phyloP scores from a whole-genome alignment of 2,329 filamentous ascomycete species.

The Penicillium sp. region DNA sequence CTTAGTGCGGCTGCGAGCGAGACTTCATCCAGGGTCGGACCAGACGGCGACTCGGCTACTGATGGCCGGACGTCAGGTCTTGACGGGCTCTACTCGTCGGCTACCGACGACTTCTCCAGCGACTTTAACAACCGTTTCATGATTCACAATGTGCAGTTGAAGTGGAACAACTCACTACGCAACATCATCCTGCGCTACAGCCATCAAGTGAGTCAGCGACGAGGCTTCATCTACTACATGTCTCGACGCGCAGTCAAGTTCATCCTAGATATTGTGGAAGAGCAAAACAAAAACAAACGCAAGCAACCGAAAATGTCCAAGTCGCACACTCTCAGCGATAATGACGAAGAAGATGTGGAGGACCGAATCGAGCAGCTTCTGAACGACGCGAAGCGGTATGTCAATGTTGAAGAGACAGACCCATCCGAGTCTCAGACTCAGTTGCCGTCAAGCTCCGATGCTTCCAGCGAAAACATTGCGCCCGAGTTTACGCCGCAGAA shows the following conservation, averaged over 20 bases:
- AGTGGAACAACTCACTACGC: constrained; percentile 95
- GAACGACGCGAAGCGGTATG: constrained; percentile 79
- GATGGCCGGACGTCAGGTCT: constrained; percentile 57
- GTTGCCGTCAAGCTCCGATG: constrained; percentile 37
- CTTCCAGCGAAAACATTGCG: constrained; percentile 74
- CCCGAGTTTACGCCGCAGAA: constrained; percentile 88
- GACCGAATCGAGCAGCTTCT: constrained; percentile 85
- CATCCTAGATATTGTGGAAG: constrained; percentile 94
- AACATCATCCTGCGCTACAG: constrained; percentile 98
- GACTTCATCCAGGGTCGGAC: constrained; percentile 31
- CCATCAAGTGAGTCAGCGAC: constrained; percentile 92
- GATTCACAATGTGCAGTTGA: constrained; percentile 94
- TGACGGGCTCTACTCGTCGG: constrained; percentile 65
- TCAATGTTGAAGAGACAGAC: constrained; percentile 67
- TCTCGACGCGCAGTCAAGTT: constrained; percentile 96
- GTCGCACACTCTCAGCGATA: constrained; percentile 38
- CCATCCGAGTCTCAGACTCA: constrained; percentile 46
- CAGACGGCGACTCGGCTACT: constrained; percentile 48
- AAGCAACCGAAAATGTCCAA: constrained; percentile 40
- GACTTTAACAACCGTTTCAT: constrained; percentile 99
- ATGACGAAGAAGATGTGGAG: constrained; percentile 68
- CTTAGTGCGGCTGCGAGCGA: constrained; percentile 24
- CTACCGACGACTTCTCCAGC: constrained; percentile 79
- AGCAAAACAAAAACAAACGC: constrained; percentile 75
- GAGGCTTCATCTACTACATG: constrained; percentile 97